Conservation (phyloP, 2,329 filamentous ascomycete genomes). For the Ampelomyces quisqualis region DNA sequence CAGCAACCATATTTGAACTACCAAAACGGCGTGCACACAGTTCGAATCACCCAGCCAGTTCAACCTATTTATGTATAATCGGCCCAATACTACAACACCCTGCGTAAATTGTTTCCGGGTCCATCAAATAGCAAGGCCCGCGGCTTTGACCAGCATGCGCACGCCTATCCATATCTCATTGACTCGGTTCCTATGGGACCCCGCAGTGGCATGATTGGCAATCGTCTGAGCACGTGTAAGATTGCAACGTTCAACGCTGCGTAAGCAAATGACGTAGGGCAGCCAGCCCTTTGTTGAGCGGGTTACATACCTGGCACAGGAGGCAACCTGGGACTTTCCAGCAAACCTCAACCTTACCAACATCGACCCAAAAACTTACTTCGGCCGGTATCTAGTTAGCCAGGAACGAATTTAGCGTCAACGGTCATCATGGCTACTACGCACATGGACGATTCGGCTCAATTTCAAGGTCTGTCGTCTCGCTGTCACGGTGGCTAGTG, state of each 20-base stretch:
- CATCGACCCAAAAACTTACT: neutral
- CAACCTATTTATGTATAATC: neutral
- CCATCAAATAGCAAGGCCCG: neutral
- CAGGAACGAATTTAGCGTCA: neutral
- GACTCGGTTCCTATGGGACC: too few species aligned
- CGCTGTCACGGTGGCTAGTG: neutral
- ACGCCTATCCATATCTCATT: neutral
- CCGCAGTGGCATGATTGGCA: neutral
- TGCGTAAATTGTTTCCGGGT: neutral
- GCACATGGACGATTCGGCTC: neutral
- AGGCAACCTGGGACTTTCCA: neutral
- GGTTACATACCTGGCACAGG: neutral
- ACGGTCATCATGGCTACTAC: neutral
- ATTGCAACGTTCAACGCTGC: too few species aligned
- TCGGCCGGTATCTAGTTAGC: neutral
- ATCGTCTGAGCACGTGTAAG: neutral
- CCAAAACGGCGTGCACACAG: neutral
- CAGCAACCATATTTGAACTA: neutral
- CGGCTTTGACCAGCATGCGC: conserved; percentile 1
- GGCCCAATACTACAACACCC: neutral
- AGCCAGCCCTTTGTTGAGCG: neutral
- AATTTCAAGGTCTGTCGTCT: neutral
- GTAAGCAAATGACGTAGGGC: conserved; percentile 2
- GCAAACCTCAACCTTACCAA: neutral
- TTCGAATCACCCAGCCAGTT: neutral